Conservation (phyloP, 1,139 yeast species). For the Diutina neorugosa region DNA sequence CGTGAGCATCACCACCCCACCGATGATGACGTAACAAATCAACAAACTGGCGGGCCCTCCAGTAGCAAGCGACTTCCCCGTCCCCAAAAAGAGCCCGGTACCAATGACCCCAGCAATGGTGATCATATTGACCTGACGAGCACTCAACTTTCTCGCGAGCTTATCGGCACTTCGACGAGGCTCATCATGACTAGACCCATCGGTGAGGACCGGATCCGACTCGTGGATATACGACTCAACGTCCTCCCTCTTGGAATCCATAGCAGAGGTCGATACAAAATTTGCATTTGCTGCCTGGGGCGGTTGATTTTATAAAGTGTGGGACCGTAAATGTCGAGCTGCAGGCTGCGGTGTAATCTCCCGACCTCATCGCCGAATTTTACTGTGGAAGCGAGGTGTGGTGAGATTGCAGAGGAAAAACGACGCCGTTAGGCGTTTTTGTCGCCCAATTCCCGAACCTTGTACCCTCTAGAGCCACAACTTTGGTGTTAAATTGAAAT, state of each 20-base stretch:
- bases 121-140: conserved; percentile 52
- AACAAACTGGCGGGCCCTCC: conserved; percentile 80
- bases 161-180: background rate
- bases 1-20: conserved; percentile 60
- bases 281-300: background rate
- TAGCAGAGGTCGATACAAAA: background rate
- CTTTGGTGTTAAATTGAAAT: too few relatives aligned
- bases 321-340: background rate
- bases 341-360: background rate
- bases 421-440: background rate
- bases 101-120: conserved; percentile 60
- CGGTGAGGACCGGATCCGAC: background rate
- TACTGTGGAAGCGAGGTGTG: background rate
- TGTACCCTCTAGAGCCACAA: background rate
- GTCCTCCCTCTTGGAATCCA: background rate
- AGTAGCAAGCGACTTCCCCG: conserved; percentile 46
- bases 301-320: background rate
- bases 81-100: conserved; percentile 62
- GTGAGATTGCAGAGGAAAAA: background rate
- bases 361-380: background rate
- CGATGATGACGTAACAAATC: conserved; percentile 56
- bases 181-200: background rate
- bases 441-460: background rate
- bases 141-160: conserved; percentile 25
- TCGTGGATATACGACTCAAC: background rate